Evolutionary conservation across 352 stramenopile species (phyloP).

Genomic region (Phytophthora agathidicida): DNA sequence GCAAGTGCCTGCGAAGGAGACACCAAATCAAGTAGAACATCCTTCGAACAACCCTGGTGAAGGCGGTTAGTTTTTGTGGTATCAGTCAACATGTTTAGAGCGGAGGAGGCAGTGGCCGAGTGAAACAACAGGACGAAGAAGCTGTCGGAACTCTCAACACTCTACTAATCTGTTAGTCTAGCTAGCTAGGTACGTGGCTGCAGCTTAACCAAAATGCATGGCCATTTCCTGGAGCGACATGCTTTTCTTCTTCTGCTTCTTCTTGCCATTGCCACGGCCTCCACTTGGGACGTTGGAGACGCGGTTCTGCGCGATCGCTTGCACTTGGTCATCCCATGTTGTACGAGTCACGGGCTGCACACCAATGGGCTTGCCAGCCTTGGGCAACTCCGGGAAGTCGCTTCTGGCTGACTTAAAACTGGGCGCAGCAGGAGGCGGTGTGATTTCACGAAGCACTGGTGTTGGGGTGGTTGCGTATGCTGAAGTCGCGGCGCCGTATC

Average conservation of each 20-base stretch:
- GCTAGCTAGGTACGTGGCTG: neutral
- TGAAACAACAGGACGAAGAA: neutral
- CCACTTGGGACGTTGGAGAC: conserved; percentile 18
- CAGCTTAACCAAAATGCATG: conserved; percentile 75
- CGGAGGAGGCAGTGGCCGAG: too few species aligned
- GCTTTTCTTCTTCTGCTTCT: conserved; percentile 88
- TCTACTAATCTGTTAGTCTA: conserved; percentile 23
- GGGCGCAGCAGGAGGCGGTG: conserved; percentile 19
- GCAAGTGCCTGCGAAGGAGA: conserved; percentile 5
- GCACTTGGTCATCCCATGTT: conserved; percentile 83
- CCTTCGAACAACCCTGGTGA: neutral
- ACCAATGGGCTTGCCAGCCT: conserved; percentile 55
- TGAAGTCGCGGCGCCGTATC: conserved; percentile 39
- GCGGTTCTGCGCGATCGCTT: conserved; percentile 74
- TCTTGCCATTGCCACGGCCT: conserved; percentile 46
- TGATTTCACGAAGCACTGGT: conserved; percentile 31
- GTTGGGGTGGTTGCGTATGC: conserved; percentile 40
- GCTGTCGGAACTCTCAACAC: neutral
- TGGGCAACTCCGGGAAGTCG: conserved; percentile 82
- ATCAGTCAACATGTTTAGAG: too few species aligned
- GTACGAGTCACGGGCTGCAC: conserved; percentile 80
- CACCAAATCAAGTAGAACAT: conserved; percentile 2
- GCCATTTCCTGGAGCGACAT: conserved; percentile 83
- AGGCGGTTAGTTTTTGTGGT: conserved; percentile 6
- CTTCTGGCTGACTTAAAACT: conserved; percentile 61